Conservation (phyloP, 768 basidiomycete genomes). For the Kwoniella dendrophila region DNA sequence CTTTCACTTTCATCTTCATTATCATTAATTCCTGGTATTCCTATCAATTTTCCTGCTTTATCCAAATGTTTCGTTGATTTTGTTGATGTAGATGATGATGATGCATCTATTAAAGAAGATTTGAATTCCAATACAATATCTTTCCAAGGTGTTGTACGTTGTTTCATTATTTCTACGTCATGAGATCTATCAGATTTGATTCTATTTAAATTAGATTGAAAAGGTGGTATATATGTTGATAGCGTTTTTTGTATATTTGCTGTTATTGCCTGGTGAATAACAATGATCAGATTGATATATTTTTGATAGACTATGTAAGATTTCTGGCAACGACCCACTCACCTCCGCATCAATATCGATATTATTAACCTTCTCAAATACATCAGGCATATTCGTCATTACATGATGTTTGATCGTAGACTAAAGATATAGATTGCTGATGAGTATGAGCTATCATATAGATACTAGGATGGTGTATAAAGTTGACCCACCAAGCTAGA, state of each 20-base stretch:
- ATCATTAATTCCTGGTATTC: constrained; percentile 9
- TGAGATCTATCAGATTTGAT: constrained; percentile 18
- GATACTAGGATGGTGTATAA: neutral
- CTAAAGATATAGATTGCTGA: constrained; percentile 4
- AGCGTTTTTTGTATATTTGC: constrained; percentile 24
- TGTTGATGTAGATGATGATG: neutral
- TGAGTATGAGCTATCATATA: neutral
- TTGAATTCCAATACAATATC: constrained; percentile 9
- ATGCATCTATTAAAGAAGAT: too few species aligned
- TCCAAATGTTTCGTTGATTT: neutral
- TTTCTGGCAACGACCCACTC: neutral
- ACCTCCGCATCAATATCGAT: constrained; percentile 42
- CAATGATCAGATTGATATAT: neutral
- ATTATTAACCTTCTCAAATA: constrained; percentile 27
- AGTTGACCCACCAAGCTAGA: constrained; percentile 30
- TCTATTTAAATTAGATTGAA: constrained; percentile 19
- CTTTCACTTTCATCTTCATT: constrained; percentile 12
- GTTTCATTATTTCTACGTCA: constrained; percentile 38
- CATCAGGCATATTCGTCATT: constrained; percentile 28
- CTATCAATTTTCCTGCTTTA: neutral
- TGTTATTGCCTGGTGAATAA: constrained; percentile 25
- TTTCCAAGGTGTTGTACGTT: constrained; percentile 37
- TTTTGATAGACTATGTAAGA: neutral
- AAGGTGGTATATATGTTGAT: constrained; percentile 14
- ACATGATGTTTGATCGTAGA: constrained; percentile 42